Evolutionary conservation across 2,329 filamentous ascomycete species (phyloP), one percentile per base, ranked within the genome.

Genomic region (Xylariaceae sp.): DNA sequence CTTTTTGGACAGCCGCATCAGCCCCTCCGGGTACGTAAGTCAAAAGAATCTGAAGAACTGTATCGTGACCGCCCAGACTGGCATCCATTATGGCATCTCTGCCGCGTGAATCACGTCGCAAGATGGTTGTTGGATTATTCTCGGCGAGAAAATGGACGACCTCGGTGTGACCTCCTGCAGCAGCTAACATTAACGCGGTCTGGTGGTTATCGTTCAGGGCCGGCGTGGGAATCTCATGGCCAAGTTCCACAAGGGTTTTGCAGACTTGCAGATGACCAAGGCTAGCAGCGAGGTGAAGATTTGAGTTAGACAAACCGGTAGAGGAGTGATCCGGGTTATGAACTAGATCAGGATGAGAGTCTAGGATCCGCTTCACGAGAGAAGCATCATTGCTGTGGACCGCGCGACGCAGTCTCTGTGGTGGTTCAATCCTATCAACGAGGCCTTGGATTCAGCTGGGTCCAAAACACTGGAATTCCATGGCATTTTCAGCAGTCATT

Each of bases 141-240:
- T 82, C 76, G 60, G 82, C 82, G 5, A 95, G 76, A 27, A 87
- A 72, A 51, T 85, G 80, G 12, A 89, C 88, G 19, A 88, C 79
- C 40, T 88, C 83, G 53, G 85, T 82, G 58, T 88, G 85, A 12
- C 85, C 85, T 1, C 75, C 75, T 6, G 69, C 70, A 1, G 86
- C 80, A 10, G 89, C 89, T 3, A 93, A 75, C 80, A 92, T 90
- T 39, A 95, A 73, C 0, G 89, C 84, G 0, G 89, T 94, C 60
- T 92, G 84, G 59, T 87, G 81, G 51, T 83, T 76, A 57, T 88
- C 85, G 64, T 94, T 95, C 52, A 89, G 76, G 11, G 85, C 85
- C 22, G 90, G 81, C 40, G 82, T 81, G 5, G 75, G 76, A n/a
- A 72, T 64, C 64, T 95, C 88, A 64, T 95, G 89, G 45, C 85